phyloP scores from a whole-genome alignment of 2,329 filamentous ascomycete genomes.

The Calonectria montana region DNA sequence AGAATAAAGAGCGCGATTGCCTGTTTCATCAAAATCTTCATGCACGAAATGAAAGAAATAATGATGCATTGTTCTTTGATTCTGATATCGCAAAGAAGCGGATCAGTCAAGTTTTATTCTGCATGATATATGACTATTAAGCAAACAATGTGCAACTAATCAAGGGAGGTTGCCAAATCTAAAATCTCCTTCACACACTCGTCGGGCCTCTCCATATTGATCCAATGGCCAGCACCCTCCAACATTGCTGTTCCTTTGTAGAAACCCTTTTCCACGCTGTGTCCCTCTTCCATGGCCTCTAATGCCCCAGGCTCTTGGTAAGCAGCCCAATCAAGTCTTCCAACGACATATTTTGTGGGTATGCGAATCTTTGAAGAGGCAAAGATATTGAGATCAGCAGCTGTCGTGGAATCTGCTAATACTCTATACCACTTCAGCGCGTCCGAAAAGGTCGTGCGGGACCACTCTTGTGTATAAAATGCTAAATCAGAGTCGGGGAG shows the following conservation, averaged over 20 bases:
- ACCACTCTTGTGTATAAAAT: background rate
- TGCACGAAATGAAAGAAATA: no score
- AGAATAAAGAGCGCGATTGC: no score
- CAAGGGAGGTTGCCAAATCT: background rate
- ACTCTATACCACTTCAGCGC: background rate
- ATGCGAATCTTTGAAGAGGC: background rate
- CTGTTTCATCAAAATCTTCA: no score
- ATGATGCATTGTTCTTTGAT: no score
- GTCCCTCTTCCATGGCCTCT: background rate
- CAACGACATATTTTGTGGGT: background rate
- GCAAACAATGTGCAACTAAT: background rate
- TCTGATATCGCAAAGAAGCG: no score
- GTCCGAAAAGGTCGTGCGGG: background rate
- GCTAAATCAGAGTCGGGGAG: background rate
- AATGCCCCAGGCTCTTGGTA: background rate
- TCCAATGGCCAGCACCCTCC: background rate
- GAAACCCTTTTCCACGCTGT: background rate
- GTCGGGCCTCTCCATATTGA: background rate
- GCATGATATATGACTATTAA: background rate
- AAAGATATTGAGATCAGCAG: background rate
- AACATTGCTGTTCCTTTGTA: background rate
- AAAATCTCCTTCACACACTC: background rate
- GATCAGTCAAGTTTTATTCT: no score
- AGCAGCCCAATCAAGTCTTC: background rate
- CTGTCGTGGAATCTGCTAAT: background rate